A percentile compares a stretch with the other conserved stretches of the same genome.
Evolutionary conservation across 2,329 filamentous ascomycete genomes (phyloP).

Genomic region (Mariannaea elegans): DNA sequence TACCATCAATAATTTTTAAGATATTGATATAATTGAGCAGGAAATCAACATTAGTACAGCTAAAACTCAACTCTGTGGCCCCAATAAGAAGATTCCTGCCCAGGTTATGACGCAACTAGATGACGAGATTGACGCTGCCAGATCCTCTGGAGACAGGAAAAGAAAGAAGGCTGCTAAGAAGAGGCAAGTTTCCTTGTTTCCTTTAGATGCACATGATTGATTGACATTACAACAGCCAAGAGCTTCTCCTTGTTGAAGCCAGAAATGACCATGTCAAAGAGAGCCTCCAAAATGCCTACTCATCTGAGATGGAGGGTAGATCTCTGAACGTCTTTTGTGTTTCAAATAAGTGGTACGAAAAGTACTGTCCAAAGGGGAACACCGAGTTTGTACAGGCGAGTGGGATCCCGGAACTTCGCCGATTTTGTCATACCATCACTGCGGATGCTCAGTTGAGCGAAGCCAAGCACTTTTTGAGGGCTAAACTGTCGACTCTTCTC

Average conservation of each 20-base stretch:
- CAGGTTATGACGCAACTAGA: constrained; percentile 37
- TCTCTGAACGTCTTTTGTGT: constrained; percentile 47
- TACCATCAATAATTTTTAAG: too few species aligned
- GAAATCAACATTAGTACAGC: constrained; percentile 42
- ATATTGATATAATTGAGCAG: constrained; percentile 24
- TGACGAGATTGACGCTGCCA: constrained; percentile 38
- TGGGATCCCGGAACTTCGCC: constrained; percentile 45
- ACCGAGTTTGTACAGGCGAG: constrained; percentile 38
- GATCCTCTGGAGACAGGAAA: constrained; percentile 26
- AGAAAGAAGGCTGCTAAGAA: constrained; percentile 39
- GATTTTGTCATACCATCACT: constrained; percentile 45
- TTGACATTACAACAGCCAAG: constrained; percentile 27
- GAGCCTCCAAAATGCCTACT: constrained; percentile 39
- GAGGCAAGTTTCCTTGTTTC: background rate
- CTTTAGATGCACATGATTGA: background rate
- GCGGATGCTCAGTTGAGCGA: constrained; percentile 43
- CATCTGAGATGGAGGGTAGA: constrained; percentile 31
- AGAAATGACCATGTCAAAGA: constrained; percentile 42
- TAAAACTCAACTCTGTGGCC: constrained; percentile 40
- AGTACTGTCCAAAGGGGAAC: constrained; percentile 43
- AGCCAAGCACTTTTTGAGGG: constrained; percentile 41
- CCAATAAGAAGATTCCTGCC: constrained; percentile 28
- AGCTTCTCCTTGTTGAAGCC: constrained; percentile 42
- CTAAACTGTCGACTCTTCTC: constrained; percentile 38
- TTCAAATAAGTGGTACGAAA: constrained; percentile 46